Conservation (phyloP, 2,329 filamentous ascomycete genomes). For the Zasmidium angulare region DNA sequence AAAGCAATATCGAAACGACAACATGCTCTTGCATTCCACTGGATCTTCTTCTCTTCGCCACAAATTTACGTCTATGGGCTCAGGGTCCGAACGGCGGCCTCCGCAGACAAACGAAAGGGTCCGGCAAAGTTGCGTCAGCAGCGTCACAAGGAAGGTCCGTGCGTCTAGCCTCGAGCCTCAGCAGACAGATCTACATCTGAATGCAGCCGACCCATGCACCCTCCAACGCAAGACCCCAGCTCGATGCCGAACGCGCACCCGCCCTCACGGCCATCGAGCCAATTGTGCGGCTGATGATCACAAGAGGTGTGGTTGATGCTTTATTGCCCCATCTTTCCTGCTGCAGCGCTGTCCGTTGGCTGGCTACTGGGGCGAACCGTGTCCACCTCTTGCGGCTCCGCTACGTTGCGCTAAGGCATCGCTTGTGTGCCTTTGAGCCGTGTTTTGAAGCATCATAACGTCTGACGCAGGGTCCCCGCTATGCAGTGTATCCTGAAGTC, state of each 20-base stretch:
- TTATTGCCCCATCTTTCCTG: not conserved
- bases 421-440: slow-evolving; percentile 5
- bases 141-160: not conserved
- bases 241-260: not conserved
- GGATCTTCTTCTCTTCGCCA: too few species aligned
- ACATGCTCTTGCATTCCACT: too few species aligned
- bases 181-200: not conserved
- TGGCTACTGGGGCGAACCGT: not conserved
- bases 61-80: not conserved
- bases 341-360: not conserved
- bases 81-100: not conserved
- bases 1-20: too few species aligned
- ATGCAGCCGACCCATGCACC: not conserved
- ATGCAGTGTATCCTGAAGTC: slow-evolving; percentile 1
- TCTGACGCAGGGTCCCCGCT: slow-evolving; percentile 28
- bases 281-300: not conserved
- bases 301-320: not conserved
- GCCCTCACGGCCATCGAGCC: not conserved
- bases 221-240: not conserved
- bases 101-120: not conserved
- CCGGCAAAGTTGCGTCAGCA: not conserved
- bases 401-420: slow-evolving; percentile 7
- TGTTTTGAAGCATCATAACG: slow-evolving; percentile 13
- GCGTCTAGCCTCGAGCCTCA: not conserved
- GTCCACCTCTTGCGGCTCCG: slow-evolving; percentile 7